Base-by-base conservation (phyloP, 2,329 filamentous ascomycete species). In the Thelonectria discophora region DNA sequence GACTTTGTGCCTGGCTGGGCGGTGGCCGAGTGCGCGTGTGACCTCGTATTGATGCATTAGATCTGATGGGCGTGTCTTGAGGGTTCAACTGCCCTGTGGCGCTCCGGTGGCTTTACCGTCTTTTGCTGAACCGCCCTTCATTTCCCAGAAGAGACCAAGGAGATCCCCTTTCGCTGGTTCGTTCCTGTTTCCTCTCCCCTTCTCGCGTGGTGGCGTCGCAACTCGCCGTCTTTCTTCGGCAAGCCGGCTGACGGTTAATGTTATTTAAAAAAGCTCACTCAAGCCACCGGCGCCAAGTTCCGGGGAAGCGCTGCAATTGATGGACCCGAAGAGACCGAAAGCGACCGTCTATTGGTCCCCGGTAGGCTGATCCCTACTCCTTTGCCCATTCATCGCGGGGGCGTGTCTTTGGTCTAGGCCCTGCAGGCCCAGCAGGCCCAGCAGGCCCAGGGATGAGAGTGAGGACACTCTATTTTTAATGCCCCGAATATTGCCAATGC, bases 401-500 rank as follows among this genome's bases (percentile, higher is more conserved):
- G 11, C 37, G 5, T 13, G 9, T 13, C n/a, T n/a, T n/a, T n/a
- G n/a, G n/a, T n/a, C n/a, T n/a, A n/a, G n/a, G n/a, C n/a, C n/a
- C n/a, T n/a, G n/a, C n/a, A n/a, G n/a, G n/a, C n/a, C n/a, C n/a
- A n/a, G n/a, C n/a, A n/a, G n/a, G n/a, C n/a, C n/a, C n/a, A n/a
- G n/a, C n/a, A n/a, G n/a, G n/a, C n/a, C n/a, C 51, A 54, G 30
- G 39, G 42, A 45, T 46, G 42, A 27, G 43, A 32, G 17, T 6
- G 21, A 34, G 30, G 42, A 7, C 42, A n/a, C 30, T 34, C 53
- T 55, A 48, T 55, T 55, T 55, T 55, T 48, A 55, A 34, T 37
- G 51, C 24, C 40, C 42, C 42, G 18, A 37, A 15, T 37, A 37
- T 37, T 37, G 34, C 34, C 34, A 37, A 37, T 37, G 12, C 12